Conservation (phyloP, 495 filamentous ascomycete species). For the Choiromyces venosus region DNA sequence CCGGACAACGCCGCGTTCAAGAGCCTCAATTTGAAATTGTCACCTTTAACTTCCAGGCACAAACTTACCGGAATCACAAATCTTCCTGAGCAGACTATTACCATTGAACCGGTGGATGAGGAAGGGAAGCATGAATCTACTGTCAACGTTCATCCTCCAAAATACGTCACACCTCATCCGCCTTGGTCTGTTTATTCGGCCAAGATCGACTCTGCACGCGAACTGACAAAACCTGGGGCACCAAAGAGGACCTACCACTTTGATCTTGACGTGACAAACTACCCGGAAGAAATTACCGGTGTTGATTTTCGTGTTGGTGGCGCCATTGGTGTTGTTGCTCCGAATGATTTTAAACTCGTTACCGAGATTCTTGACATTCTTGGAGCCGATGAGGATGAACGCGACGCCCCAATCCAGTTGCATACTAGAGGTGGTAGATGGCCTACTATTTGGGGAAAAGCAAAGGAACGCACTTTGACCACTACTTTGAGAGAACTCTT, state of each 20-base stretch:
- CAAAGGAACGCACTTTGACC: slow-evolving; percentile 69
- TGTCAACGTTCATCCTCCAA: slow-evolving; percentile 61
- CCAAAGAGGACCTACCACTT: slow-evolving; percentile 97
- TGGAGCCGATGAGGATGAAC: slow-evolving; percentile 65
- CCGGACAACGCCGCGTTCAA: slow-evolving; percentile 81
- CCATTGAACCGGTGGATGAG: slow-evolving; percentile 52
- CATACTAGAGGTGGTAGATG: slow-evolving; percentile 76
- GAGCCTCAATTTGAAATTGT: slow-evolving; percentile 68
- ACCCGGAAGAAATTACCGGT: slow-evolving; percentile 72
- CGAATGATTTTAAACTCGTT: slow-evolving; percentile 71
- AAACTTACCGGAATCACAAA: slow-evolving; percentile 63
- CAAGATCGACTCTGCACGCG: slow-evolving; percentile 70
- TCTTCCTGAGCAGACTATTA: slow-evolving; percentile 68
- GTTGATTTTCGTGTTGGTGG: slow-evolving; percentile 96
- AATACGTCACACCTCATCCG: slow-evolving; percentile 89
- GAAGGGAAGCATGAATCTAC: slow-evolving; percentile 43
- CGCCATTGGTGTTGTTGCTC: slow-evolving; percentile 85
- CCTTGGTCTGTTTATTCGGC: slow-evolving; percentile 87
- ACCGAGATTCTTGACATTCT: slow-evolving; percentile 78
- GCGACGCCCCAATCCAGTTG: slow-evolving; percentile 73
- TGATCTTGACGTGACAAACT: slow-evolving; percentile 92
- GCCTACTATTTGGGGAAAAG: slow-evolving; percentile 98
- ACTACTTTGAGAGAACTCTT: slow-evolving; percentile 86
- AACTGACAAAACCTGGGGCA: slow-evolving; percentile 83
- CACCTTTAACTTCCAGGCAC: slow-evolving; percentile 61